Evolutionary conservation across 306 rosid genomes (phyloP).

Genomic region (Crotalaria pallida): DNA sequence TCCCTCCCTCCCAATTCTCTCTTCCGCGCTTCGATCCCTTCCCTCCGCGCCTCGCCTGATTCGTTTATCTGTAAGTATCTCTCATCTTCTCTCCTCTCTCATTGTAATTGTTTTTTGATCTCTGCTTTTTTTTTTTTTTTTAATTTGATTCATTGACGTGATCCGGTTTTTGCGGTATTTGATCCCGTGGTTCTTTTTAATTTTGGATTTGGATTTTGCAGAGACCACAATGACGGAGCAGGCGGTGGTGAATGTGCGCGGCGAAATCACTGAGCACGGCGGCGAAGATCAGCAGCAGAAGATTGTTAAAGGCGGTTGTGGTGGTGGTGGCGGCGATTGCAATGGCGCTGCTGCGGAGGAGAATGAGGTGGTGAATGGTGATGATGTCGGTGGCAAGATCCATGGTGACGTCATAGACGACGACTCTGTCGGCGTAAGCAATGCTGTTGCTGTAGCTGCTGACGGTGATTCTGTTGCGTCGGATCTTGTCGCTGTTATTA

Average conservation of each 20-base stretch:
- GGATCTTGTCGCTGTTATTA: constrained; percentile 33
- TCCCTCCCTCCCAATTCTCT: not conserved
- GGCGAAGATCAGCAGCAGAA: constrained; percentile 30
- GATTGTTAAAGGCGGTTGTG: constrained; percentile 3
- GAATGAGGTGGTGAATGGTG: not conserved
- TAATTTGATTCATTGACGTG: not conserved
- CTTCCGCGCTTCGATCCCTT: constrained; percentile 18
- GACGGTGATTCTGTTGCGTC: constrained; percentile 23
- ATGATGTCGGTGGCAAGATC: constrained; percentile 18
- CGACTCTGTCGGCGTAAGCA: constrained; percentile 33
- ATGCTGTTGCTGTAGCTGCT: constrained; percentile 14
- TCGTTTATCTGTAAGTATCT: constrained; percentile 22
- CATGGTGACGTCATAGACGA: constrained; percentile 31
- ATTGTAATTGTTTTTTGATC: not conserved
- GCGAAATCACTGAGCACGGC: constrained; percentile 30
- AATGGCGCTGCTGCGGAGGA: constrained; percentile 8
- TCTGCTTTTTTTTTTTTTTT: not conserved
- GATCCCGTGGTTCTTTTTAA: not conserved
- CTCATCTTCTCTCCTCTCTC: not conserved
- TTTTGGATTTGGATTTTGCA: constrained; percentile 2
- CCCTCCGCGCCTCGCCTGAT: constrained; percentile 2
- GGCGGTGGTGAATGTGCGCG: constrained; percentile 42
- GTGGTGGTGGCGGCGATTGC: not conserved
- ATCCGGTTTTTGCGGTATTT: not conserved
- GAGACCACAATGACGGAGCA: constrained; percentile 48